Base-by-base conservation (phyloP, 257 asterid genomes). In the Solanum gandarillasii region DNA sequence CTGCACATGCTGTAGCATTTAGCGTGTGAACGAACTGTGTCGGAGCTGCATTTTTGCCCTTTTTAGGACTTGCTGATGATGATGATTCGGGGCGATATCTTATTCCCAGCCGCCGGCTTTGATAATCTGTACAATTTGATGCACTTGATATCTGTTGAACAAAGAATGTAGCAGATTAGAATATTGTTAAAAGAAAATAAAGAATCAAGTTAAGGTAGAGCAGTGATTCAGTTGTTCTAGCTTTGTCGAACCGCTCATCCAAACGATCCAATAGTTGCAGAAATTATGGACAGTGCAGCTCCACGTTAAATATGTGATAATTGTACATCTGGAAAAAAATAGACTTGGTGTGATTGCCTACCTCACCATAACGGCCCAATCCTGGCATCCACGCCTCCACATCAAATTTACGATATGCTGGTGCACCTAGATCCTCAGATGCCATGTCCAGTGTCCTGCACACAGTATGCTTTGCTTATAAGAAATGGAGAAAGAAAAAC, bases 361-460 rank as follows among this genome's bases (percentile, higher is more conserved):
- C 99, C 98, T 97, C 99, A 8, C 99, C 99, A 46, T 92, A 97
- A 35, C 99, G 97, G 71, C 93, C 98, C 93, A 97, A 89, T 36
- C 99, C 99, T 6, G 99, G 99, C 98, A 97, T 97, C 99, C 99
- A 97, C 10, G 99, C 99, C 90, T 97, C 99, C 82, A 97, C 94
- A 46, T 97, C 99, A 41, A 94, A 97, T 91, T 97, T 97, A 86
- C 99, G 98, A 88, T 94, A 96, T 3, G 99, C 99, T 25, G 99
- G 99, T 31, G 99, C 99, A 84, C 99, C 99, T 87, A 97, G 90
- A 93, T 97, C 99, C 91, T 90, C 95, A 0, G 98, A 92, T 90
- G 98, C 98, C 99, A 97, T 96, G 93, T 97, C 99, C 92, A 97
- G 38, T 36, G 95, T 95, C 89, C 98, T 97, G 89, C 58, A 71